Evolutionary conservation across 139 green algal species (phyloP), one percentile per base, ranked within the genome.

Genomic region (Gonium pectorale): DNA sequence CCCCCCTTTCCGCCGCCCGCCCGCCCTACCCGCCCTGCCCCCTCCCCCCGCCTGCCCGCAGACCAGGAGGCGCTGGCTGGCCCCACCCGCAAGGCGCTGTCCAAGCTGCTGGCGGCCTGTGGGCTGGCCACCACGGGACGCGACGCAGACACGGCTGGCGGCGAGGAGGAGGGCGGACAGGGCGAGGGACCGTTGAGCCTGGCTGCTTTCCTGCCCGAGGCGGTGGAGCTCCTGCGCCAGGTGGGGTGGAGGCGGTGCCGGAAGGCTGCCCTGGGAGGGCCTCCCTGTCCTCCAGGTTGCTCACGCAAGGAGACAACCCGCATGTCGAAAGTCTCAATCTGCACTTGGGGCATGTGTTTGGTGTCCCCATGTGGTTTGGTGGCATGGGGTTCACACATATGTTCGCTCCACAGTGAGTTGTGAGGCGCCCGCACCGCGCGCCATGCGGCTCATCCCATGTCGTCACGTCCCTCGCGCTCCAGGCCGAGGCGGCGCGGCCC

Each of bases 31-130:
- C 49, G 13, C 17, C 17, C 15, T 59, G 49, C 49, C 17, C 15
- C 49, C 17, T 13, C 49, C 15, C 49, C 49, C 49, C 17, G 15
- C 49, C 15, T 59, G 19, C 56, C 56, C 19, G 7, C 56, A 17
- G 19, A 31, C 56, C 54, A 81, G 73, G 38, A 51, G 17, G 40
- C 51, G 5, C 60, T 83, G 38, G n/a, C 77, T 4, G 62, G 22
- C 24, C 43, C 60, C 62, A 83, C 67, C 5, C 86, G 85, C 35
- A 79, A 79, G 43, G 89, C 81, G 38, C 75, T 94, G 31, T 38
- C 64, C 70, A 87, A 88, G 73, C 87, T 94, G 66, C 72, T 94
- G 41, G 70, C 60, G 19, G 90, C 90, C 24, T 89, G 86, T 29
- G 90, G 90, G 43, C 29, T 94, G 35, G 46, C 35, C 35, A 85